phyloP scores from a whole-genome alignment of 148 eudicot genomes.

The Fagopyrum homotropicum region DNA sequence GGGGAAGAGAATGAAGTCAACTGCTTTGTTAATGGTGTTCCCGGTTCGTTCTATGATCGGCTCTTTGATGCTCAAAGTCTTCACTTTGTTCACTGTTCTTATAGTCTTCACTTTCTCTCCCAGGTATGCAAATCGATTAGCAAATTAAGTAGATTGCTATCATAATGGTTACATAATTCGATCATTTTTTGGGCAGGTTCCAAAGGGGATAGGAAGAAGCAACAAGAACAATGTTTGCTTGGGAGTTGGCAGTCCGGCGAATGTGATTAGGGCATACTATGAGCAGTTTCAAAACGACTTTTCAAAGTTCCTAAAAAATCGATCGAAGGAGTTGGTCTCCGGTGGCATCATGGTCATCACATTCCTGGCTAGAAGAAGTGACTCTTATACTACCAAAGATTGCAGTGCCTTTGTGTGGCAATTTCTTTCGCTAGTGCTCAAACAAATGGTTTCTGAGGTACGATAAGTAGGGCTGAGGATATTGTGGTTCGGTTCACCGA shows the following conservation, averaged over 20 bases:
- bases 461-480: too few relatives aligned
- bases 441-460: neutral
- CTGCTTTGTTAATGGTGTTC: conserved; percentile 55
- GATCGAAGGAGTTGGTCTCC: neutral
- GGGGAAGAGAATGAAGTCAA: conserved; percentile 17
- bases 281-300: neutral
- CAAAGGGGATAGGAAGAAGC: neutral
- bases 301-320: neutral
- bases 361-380: neutral
- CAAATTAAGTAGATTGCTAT: too few relatives aligned
- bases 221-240: neutral
- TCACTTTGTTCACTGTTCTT: conserved; percentile 22
- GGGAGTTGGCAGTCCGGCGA: neutral
- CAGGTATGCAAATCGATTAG: too few relatives aligned
- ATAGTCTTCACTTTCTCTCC: too few relatives aligned
- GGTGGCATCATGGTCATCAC: neutral
- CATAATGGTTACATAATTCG: too few relatives aligned
- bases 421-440: neutral
- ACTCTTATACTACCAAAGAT: neutral
- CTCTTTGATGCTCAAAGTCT: conserved; percentile 53
- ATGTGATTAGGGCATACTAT: neutral
- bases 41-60: conserved; percentile 66
- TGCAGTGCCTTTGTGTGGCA: neutral
- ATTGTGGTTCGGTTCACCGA: too few relatives aligned
- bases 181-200: neutral